Percentiles rank a stretch among this genome's conserved stretches.
Conservation (phyloP, 345 rosid genomes). For the Acer campestre region DNA sequence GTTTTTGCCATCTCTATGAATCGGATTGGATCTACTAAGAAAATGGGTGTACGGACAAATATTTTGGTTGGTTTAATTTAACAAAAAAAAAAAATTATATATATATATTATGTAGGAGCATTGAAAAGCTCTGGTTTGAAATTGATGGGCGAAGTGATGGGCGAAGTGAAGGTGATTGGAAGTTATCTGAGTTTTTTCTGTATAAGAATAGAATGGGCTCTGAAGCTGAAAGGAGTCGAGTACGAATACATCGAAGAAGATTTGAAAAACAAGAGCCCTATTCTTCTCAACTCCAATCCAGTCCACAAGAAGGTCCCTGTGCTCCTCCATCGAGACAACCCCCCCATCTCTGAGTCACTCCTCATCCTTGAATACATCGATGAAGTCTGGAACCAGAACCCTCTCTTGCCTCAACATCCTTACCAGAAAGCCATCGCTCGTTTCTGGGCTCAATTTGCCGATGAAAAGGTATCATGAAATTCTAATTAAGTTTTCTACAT, state of each 20-base stretch:
- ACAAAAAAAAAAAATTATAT: too few species aligned
- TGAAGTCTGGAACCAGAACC: constrained; percentile 26
- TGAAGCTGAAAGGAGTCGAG: constrained; percentile 33
- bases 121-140: too few species aligned
- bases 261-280: constrained; percentile 32
- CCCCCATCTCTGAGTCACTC: constrained; percentile 27
- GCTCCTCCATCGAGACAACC: constrained; percentile 26
- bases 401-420: constrained; percentile 31
- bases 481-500: too few species aligned
- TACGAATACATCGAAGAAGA: constrained; percentile 32
- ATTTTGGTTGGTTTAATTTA: too few species aligned
- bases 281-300: constrained; percentile 32
- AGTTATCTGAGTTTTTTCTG: constrained; percentile 15
- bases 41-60: too few species aligned
- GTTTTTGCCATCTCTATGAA: too few species aligned
- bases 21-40: too few species aligned
- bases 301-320: constrained; percentile 38
- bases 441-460: constrained; percentile 36
- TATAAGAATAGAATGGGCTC: constrained; percentile 35
- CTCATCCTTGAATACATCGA: constrained; percentile 34
- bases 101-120: too few species aligned
- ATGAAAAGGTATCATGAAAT: constrained; percentile 33
- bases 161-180: constrained; percentile 27
- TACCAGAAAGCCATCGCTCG: constrained; percentile 33
- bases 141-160: neutral